Evolutionary conservation across 495 filamentous ascomycete genomes (phyloP).

Genomic region (Neurospora hispaniola): DNA sequence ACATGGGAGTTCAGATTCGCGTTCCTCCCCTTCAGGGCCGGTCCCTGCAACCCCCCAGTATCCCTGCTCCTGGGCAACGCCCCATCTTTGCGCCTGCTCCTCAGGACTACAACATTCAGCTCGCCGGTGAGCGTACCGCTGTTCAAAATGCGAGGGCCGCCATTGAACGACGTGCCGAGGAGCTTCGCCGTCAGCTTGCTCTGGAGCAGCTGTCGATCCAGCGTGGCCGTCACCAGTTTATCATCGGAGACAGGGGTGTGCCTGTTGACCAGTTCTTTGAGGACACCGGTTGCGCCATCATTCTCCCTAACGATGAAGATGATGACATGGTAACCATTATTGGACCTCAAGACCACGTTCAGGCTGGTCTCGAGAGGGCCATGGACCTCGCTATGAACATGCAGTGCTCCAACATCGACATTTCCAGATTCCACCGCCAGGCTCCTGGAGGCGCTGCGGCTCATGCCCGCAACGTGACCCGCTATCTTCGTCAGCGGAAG

Average conservation of each 20-base stretch:
- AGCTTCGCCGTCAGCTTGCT: constrained; percentile 58
- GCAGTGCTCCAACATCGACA: constrained; percentile 66
- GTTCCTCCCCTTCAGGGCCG: constrained; percentile 73
- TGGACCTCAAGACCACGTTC: constrained; percentile 62
- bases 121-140: constrained; percentile 76
- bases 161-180: constrained; percentile 64
- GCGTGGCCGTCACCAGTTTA: constrained; percentile 77
- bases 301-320: constrained; percentile 61
- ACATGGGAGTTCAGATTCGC: constrained; percentile 55
- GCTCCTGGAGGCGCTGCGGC: constrained; percentile 58
- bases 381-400: constrained; percentile 75
- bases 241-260: constrained; percentile 69
- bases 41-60: constrained; percentile 56
- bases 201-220: constrained; percentile 65
- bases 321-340: constrained; percentile 77
- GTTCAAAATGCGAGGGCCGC: constrained; percentile 68
- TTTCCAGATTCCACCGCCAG: constrained; percentile 62
- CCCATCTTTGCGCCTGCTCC: constrained; percentile 56
- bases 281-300: constrained; percentile 81
- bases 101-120: constrained; percentile 59
- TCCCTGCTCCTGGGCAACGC: constrained; percentile 48
- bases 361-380: constrained; percentile 62
- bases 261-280: constrained; percentile 76
- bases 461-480: constrained; percentile 74
- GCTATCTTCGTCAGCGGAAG: constrained; percentile 67